These are phyloP conservation scores for Neonectria punicea DNA, from an alignment of 2,329 filamentous ascomycete species.

Conservation along the genomic window DNA sequence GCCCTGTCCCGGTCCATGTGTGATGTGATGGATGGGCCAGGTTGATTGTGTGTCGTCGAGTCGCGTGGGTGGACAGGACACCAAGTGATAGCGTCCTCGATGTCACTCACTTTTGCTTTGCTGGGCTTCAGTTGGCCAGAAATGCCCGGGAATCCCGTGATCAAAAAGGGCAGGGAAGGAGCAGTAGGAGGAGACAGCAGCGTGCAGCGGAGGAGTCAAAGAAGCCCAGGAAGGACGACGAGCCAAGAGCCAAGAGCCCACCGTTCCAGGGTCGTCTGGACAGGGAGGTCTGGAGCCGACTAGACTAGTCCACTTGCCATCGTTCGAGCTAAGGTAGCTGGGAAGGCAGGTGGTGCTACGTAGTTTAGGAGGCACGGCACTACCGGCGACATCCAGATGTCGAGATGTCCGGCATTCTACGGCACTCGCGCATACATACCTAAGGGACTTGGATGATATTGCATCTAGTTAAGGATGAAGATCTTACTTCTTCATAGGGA, in stretches of 20 bases:
- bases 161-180: neutral
- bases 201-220: neutral
- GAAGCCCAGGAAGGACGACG: neutral
- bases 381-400: neutral
- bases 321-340: neutral
- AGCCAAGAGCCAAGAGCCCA: neutral
- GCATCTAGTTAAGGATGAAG: no score
- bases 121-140: neutral
- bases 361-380: neutral
- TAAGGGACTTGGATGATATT: no score
- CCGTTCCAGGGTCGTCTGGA: neutral
- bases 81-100: neutral
- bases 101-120: neutral
- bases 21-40: neutral
- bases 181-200: neutral
- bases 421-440: neutral
- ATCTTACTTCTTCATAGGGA: neutral
- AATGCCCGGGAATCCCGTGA: neutral
- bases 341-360: neutral
- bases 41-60: neutral
- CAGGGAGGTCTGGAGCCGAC: slow-evolving; percentile 2
- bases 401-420: neutral
- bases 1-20: neutral
- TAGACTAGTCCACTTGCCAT: slow-evolving; percentile 7
- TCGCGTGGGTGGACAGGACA: neutral